A percentile compares a stretch with the other conserved stretches of the same genome.
Evolutionary conservation across 1,139 yeast species (phyloP).

Genomic region (Geotrichum fermentans): DNA sequence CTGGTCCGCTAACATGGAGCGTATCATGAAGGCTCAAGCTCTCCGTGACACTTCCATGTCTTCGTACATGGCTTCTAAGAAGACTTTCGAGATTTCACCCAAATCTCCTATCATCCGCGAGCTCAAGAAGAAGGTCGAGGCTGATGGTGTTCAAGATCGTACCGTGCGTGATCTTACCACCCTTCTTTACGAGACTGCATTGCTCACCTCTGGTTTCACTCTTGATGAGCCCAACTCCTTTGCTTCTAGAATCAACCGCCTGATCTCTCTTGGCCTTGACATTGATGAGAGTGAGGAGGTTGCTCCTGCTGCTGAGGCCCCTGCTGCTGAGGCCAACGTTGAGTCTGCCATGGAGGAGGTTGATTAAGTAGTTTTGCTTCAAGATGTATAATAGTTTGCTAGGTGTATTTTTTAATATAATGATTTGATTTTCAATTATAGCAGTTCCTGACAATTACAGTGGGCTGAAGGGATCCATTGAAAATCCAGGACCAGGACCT

Average conservation of each 20-base stretch:
- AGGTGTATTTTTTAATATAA: too few relatives aligned
- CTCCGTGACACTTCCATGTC: constrained; percentile 98
- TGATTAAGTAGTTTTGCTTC: too few relatives aligned
- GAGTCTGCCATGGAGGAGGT: constrained; percentile 99
- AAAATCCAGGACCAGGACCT: too few relatives aligned
- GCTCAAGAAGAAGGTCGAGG: constrained; percentile 92
- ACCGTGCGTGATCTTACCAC: constrained; percentile 97
- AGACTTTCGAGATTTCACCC: constrained; percentile 98
- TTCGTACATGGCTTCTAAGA: constrained; percentile 98
- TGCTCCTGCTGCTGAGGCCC: constrained; percentile 45
- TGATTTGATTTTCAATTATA: too few relatives aligned
- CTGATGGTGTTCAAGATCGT: constrained; percentile 96
- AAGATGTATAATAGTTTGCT: too few relatives aligned
- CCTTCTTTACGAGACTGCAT: constrained; percentile 93
- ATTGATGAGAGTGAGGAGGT: constrained; percentile 82
- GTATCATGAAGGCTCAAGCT: constrained; percentile 99
- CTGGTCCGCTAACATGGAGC: constrained; percentile 99
- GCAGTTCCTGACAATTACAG: too few relatives aligned
- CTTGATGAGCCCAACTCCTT: constrained; percentile 97
- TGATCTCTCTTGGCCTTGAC: constrained; percentile 95
- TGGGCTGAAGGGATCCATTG: too few relatives aligned
- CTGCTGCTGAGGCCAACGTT: constrained; percentile 53
- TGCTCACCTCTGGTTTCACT: constrained; percentile 97
- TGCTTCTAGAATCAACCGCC: constrained; percentile 96
- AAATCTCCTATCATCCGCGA: constrained; percentile 91